phyloP scores from a whole-genome alignment of 164 flowering plant genomes.

The Liriodendron chinense region DNA sequence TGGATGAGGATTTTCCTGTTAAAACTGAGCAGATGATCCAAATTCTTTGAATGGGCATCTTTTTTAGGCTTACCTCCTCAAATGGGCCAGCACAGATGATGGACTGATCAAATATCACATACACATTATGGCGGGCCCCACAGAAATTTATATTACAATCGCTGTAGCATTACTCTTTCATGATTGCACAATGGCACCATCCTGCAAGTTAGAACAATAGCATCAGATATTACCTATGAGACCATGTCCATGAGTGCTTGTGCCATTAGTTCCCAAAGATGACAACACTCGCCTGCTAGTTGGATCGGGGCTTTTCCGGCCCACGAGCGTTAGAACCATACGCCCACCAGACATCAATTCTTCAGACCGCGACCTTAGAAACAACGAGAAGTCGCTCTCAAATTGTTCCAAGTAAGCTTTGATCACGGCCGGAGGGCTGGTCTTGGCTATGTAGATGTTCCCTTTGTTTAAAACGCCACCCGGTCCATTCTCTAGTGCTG shows the following conservation, averaged over 20 bases:
- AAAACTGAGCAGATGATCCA: no score
- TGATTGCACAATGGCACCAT: background rate
- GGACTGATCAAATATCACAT: no score
- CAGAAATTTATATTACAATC: no score
- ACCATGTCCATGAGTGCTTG: constrained; percentile 22
- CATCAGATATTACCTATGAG: constrained; percentile 12
- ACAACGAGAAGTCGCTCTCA: constrained; percentile 23
- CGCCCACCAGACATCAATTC: constrained; percentile 30
- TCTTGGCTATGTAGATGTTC: constrained; percentile 18
- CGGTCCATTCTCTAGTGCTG: background rate
- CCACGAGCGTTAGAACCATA: constrained; percentile 29
- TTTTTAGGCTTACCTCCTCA: no score
- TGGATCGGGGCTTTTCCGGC: constrained; percentile 23
- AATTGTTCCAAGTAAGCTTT: constrained; percentile 22
- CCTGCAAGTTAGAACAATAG: background rate
- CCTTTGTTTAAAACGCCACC: constrained; percentile 13
- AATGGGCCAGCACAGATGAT: no score
- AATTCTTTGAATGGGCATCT: no score
- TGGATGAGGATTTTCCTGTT: no score
- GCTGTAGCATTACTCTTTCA: no score
- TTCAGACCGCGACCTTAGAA: constrained; percentile 23
- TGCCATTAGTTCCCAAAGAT: constrained; percentile 24
- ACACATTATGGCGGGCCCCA: no score
- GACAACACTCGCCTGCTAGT: constrained; percentile 13
- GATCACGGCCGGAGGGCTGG: constrained; percentile 9